Base-by-base conservation (phyloP, 345 rosid species). In the Reutealis trisperma region DNA sequence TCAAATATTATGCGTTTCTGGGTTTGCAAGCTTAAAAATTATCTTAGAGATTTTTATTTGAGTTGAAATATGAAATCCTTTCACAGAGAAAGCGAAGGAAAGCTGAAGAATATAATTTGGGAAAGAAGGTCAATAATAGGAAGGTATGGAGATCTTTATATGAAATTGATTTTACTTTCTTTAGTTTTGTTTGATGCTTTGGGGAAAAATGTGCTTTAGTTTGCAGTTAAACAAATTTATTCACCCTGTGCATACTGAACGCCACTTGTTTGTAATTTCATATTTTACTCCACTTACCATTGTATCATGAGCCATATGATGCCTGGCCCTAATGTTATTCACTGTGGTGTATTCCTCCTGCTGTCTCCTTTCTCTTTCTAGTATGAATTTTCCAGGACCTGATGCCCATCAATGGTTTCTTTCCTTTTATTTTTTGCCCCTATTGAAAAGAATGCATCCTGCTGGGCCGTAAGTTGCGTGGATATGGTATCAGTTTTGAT, bases 1-100 rank as follows among this genome's bases (percentile, higher is more conserved):
- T 24, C 66, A 21, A 72, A 72, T 44, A 15, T 58, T 16, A 37
- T 32, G 65, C 12, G 18, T 79, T 27, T 2, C 44, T 30, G 55
- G 44, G 25, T 16, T 25, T 55, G 27, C 65, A 52, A 68, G 27
- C 37, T 63, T 75, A 10, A 2, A 41, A 12, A 6, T 63, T 64
- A 8, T 25, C 11, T 18, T 15, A n/a, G 25, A 37, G 41, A 6
- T 32, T 6, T 47, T 80, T 65, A 6, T 54, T 34, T 32, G 55
- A 24, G 21, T 57, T 3, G 51, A 67, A 60, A 69, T 55, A 27
- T 83, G 55, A 64, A 49, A 78, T 13, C 70, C 44, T 84, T 82
- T 75, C 47, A 49, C 88, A 93, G 99, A 89, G 94, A 85, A 96
- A 96, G 82, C 86, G 97, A 81, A 89, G 97, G 83, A 94, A 93